Evolutionary conservation across 768 basidiomycete species (phyloP).

Genomic region (Hirschioporus abietinus): DNA sequence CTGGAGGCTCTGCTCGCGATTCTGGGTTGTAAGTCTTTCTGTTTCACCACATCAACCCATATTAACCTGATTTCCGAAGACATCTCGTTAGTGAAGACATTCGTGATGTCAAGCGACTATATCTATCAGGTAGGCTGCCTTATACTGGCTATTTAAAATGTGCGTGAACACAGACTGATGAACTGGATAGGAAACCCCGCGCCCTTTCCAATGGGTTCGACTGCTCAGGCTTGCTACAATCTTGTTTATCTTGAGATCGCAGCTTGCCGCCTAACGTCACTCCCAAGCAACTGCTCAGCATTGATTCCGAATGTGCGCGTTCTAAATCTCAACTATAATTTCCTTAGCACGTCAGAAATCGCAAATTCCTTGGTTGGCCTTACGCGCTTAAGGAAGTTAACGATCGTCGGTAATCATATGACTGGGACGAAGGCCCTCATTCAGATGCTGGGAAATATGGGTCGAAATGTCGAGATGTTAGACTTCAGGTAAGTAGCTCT

Average conservation of each 20-base stretch:
- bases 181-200: not conserved
- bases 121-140: slow-evolving; percentile 74
- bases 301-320: slow-evolving; percentile 82
- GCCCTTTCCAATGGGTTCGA: slow-evolving; percentile 8
- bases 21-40: slow-evolving; percentile 33
- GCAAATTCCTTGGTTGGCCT: slow-evolving; percentile 63
- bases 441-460: slow-evolving; percentile 62
- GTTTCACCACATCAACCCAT: not conserved
- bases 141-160: not conserved
- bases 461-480: slow-evolving; percentile 71
- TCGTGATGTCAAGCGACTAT: slow-evolving; percentile 89
- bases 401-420: slow-evolving; percentile 78
- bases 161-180: slow-evolving; percentile 6
- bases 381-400: slow-evolving; percentile 73
- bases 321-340: slow-evolving; percentile 97
- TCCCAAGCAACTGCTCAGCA: slow-evolving; percentile 63
- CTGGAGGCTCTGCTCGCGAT: slow-evolving; percentile 37
- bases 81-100: slow-evolving; percentile 43
- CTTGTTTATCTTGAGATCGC: slow-evolving; percentile 91
- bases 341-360: slow-evolving; percentile 57
- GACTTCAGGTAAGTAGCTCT: slow-evolving; percentile 74
- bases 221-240: slow-evolving; percentile 74
- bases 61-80: slow-evolving; percentile 14
- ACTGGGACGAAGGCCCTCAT: slow-evolving; percentile 71
- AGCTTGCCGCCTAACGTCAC: slow-evolving; percentile 68